Base-by-base conservation (phyloP, 2,329 filamentous ascomycete genomes). In the Neofusicoccum umdonicola region DNA sequence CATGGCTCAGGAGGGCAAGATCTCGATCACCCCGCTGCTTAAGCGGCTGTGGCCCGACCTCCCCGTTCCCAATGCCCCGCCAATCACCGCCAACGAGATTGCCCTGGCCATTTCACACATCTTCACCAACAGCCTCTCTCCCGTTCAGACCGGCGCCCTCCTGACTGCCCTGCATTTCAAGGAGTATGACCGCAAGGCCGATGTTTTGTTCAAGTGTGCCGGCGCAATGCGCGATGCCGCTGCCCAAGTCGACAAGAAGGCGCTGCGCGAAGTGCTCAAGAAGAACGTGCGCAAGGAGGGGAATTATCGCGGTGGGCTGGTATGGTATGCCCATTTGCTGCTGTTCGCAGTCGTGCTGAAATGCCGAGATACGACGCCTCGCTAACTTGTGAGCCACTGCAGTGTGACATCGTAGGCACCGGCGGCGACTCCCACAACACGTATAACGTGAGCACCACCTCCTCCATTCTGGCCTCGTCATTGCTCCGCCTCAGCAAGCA, bases 371-470 rank as follows among this genome's bases (percentile, higher is more conserved):
- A 12, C 3, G 27, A 27, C 27, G 3, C 4, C 15, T 3, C 11
- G 39, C 27, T 31, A 22, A 48, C 19, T 41, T 15, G 31, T 4
- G 31, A 51, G 44, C 37, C 9, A n/a, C 39, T 12, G 11, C 68
- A 88, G 85, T 88, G 93, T 76, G 95, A 99, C 77, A 98, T 99
- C 76, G 95, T 99, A 65, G 95, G 95, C 70, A 99, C 95, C 7
- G 95, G 95, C 69, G 95, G 95, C 73, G 95, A 99, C 81, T 90
- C 90, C 19, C 93, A 98, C 83, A 92, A 96, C 78, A 99, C 95
- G 39, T 99, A 97, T 87, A 99, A 99, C 78, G 94, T 99, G 76
- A 95, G 90, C 71, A 99, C 95, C 4, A 97, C 95, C 6, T 88
- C 95, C 2, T 97, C 93, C 17, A 97, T 99, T 73, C 83, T 99